Conservation (phyloP, 2,329 filamentous ascomycete genomes). For the Ophiosphaerella narmari region DNA sequence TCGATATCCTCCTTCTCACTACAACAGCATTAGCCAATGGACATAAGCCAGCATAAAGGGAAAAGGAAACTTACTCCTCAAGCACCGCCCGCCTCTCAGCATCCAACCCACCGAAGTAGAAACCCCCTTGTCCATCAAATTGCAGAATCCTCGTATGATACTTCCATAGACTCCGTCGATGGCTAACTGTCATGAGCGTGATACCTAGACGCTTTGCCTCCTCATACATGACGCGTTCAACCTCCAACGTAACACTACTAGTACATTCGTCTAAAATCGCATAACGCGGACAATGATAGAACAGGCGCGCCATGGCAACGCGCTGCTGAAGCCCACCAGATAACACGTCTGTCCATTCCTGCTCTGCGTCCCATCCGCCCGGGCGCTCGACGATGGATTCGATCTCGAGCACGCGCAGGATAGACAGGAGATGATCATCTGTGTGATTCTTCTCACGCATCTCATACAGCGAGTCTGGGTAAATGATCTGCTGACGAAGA, state of each 20-base stretch:
- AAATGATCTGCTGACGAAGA: conserved; percentile 95
- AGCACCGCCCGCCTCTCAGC: conserved; percentile 82
- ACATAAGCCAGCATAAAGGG: background rate
- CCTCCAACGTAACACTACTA: conserved; percentile 89
- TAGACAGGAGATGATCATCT: conserved; percentile 76
- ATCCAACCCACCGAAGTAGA: conserved; percentile 87
- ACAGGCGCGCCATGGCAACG: conserved; percentile 92
- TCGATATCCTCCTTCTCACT: conserved; percentile 93
- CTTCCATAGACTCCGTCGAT: conserved; percentile 90
- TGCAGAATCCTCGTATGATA: conserved; percentile 95
- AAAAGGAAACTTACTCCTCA: conserved; percentile 69
- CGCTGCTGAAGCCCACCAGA: conserved; percentile 93
- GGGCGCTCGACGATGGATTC: conserved; percentile 80
- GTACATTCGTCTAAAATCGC: conserved; percentile 98
- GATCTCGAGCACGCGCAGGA: conserved; percentile 80
- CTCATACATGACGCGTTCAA: conserved; percentile 96
- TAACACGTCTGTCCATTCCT: conserved; percentile 94
- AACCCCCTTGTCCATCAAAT: conserved; percentile 92
- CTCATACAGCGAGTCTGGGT: conserved; percentile 84
- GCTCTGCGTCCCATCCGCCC: conserved; percentile 87
- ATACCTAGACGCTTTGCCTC: conserved; percentile 89
- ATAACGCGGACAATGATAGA: conserved; percentile 91
- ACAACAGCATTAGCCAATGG: conserved; percentile 15
- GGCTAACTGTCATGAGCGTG: conserved; percentile 95
- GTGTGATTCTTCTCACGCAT: conserved; percentile 85